A percentile compares a stretch with the other conserved stretches of the same genome.
Evolutionary conservation across 2,329 filamentous ascomycete genomes (phyloP).

Genomic region (Exserohilum rostratum): DNA sequence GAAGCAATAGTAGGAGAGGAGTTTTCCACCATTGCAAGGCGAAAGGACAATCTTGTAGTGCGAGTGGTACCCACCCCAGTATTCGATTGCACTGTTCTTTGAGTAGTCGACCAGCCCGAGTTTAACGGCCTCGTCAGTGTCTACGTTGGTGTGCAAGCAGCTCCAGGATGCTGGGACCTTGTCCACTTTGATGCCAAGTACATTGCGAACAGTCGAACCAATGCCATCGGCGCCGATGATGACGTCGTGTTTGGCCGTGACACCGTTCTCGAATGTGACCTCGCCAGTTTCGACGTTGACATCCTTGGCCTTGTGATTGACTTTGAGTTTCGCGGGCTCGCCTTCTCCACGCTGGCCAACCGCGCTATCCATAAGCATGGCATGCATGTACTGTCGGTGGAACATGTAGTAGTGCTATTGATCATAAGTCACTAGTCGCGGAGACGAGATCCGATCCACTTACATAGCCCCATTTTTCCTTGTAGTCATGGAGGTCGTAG

Average conservation of each 20-base stretch:
- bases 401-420: constrained; percentile 65
- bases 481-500: constrained; percentile 69
- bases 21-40: constrained; percentile 68
- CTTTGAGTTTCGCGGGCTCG: constrained; percentile 58
- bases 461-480: constrained; percentile 66
- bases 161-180: constrained; percentile 65
- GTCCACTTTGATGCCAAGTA: constrained; percentile 67
- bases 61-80: constrained; percentile 72
- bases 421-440: neutral
- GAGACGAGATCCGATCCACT: neutral
- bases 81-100: constrained; percentile 66
- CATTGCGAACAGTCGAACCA: constrained; percentile 66
- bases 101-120: constrained; percentile 69
- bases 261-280: constrained; percentile 54
- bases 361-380: constrained; percentile 68
- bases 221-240: constrained; percentile 71
- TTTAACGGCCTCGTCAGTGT: constrained; percentile 64
- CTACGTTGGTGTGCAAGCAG: constrained; percentile 70
- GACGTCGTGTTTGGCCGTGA: constrained; percentile 60
- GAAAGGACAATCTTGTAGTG: constrained; percentile 74
- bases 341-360: constrained; percentile 60
- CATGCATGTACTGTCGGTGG: constrained; percentile 71
- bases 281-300: constrained; percentile 59
- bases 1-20: constrained; percentile 74
- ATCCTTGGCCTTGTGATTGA: constrained; percentile 59